Conservation (phyloP, 306 rosid species). For the Rosa chinensis region DNA sequence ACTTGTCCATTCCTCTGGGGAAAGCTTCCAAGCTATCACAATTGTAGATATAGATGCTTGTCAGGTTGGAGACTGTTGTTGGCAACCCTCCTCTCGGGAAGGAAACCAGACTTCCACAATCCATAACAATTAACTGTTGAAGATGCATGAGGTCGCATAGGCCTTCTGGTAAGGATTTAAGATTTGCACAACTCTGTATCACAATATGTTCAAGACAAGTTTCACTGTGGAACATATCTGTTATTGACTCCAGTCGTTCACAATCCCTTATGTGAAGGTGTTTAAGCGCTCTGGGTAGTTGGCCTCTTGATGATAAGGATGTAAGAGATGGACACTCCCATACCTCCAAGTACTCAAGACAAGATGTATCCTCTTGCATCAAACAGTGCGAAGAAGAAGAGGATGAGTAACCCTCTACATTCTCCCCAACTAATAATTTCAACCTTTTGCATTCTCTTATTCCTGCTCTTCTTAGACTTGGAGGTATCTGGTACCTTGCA, state of each 20-base stretch:
- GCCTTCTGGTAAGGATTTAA: neutral
- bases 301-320: constrained; percentile 31
- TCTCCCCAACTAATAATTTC: neutral
- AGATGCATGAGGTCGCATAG: neutral
- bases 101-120: constrained; percentile 18
- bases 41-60: neutral
- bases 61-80: neutral
- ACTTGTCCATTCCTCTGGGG: neutral
- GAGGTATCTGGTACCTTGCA: neutral
- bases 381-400: neutral
- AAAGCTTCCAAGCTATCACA: neutral
- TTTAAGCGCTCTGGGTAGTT: constrained; percentile 15
- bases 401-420: neutral
- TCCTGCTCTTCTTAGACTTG: neutral
- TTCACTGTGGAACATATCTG: constrained; percentile 2
- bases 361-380: neutral
- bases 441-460: neutral
- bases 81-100: constrained; percentile 8
- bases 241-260: constrained; percentile 35
- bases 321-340: constrained; percentile 31
- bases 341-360: constrained; percentile 29
- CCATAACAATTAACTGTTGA: neutral
- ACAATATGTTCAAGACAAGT: constrained; percentile 22
- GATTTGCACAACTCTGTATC: neutral
- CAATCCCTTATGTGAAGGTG: constrained; percentile 14